phyloP scores from a whole-genome alignment of 192 early-diverging fungal genomes.

The Backusella luteola region DNA sequence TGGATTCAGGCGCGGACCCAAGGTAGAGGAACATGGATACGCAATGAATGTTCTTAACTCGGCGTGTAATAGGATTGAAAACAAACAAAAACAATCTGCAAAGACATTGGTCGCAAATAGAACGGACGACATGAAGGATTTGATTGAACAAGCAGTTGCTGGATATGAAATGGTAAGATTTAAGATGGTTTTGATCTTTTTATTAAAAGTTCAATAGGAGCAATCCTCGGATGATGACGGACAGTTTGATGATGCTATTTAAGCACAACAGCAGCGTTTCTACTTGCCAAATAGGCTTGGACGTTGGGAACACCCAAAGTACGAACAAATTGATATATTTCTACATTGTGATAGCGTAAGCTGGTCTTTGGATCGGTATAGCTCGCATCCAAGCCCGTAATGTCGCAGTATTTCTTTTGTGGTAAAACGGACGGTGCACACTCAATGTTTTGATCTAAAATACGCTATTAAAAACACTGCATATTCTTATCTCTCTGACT shows the following conservation, averaged over 20 bases:
- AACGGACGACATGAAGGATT: conserved; percentile 35
- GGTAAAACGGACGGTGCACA: conserved; percentile 80
- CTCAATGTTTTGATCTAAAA: conserved; percentile 77
- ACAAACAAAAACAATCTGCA: conserved; percentile 23
- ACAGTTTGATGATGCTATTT: conserved; percentile 12
- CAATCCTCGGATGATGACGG: conserved; percentile 19
- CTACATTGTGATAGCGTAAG: conserved; percentile 77
- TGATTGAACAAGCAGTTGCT: conserved; percentile 25
- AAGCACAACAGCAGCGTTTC: conserved; percentile 80
- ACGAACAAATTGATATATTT: conserved; percentile 77
- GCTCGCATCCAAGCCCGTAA: conserved; percentile 80
- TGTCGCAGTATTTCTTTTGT: conserved; percentile 89
- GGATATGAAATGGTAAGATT: conserved; percentile 27
- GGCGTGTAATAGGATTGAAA: conserved; percentile 23
- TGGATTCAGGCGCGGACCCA: conserved; percentile 54
- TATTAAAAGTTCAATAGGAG: not conserved
- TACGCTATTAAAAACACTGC: not conserved
- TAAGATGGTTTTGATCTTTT: too few species aligned
- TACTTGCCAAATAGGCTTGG: conserved; percentile 74
- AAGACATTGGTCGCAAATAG: conserved; percentile 7
- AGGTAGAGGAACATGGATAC: conserved; percentile 19
- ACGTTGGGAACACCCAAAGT: conserved; percentile 71
- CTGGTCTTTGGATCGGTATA: conserved; percentile 90
- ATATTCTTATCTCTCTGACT: not conserved
- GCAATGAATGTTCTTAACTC: not conserved